Conservation (phyloP, 1,139 yeast species). For the Geotrichum macrosporum region DNA sequence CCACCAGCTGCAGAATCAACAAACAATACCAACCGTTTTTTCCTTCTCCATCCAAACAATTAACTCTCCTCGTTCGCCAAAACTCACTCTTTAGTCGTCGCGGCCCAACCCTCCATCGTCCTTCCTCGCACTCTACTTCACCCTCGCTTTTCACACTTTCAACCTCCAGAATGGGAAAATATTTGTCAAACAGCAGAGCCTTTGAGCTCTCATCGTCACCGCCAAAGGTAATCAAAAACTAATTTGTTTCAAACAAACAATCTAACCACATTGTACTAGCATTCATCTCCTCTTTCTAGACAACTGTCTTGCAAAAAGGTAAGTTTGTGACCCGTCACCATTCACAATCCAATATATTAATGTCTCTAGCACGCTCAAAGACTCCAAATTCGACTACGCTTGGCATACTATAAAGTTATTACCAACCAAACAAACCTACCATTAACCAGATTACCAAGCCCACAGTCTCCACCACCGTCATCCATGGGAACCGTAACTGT, state of each 20-base stretch:
- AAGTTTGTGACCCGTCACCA: neutral
- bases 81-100: too few relatives aligned
- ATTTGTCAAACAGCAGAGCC: neutral
- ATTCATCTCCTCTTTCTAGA: neutral
- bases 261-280: neutral
- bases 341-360: neutral
- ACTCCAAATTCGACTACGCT: constrained; percentile 63
- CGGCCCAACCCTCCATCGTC: too few relatives aligned
- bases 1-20: constrained; percentile 4
- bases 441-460: constrained; percentile 32
- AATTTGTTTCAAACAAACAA: neutral
- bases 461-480: constrained; percentile 19
- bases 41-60: neutral
- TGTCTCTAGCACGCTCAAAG: constrained; percentile 49
- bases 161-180: constrained; percentile 1
- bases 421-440: constrained; percentile 49
- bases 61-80: neutral
- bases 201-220: constrained; percentile 3
- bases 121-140: neutral
- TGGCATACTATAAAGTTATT: constrained; percentile 72
- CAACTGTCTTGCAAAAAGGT: constrained; percentile 5
- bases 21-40: neutral
- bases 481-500: neutral
- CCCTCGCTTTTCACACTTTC: neutral
- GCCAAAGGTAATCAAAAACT: constrained; percentile 3